Evolutionary conservation across 257 asterid species (phyloP), one percentile per base, ranked within the genome.

Genomic region (Handroanthus guayacan): DNA sequence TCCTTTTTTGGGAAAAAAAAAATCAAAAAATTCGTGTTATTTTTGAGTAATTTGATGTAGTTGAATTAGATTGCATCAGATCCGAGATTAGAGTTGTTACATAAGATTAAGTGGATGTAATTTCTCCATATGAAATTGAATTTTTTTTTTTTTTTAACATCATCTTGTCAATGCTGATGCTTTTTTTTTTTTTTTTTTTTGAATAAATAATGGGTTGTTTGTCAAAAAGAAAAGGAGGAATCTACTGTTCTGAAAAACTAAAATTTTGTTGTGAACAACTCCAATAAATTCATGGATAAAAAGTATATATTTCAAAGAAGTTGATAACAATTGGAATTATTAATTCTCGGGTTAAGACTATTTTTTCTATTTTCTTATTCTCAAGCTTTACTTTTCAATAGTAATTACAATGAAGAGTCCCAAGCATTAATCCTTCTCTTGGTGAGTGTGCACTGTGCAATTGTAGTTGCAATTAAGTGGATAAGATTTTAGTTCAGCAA

Each of bases 1-100:
- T 47, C 41, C 67, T 50, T 63, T 39, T 37, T 16, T 77, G 25
- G 31, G 25, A 52, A 25, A 75, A 50, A 6, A 18, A 20, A 52
- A 9, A 7, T 34, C 31, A 37, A 43, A n/a, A 68, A 69, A 71
- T n/a, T 67, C 62, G 17, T 69, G 78, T 62, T 79, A 10, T 41
- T 66, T 65, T 55, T 36, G 17, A 78, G 71, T 57, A 58, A 70
- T 62, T 74, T 75, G 45, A 50, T 78, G 72, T 63, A 74, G 44
- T 64, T 38, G 18, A 41, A 52, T 25, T 11, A 14, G 20, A 60
- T 65, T 65, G 75, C 63, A 57, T 75, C 79, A 60, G 73, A 75
- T 82, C 81, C 70, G 47, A 65, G 58, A 62, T 67, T 37, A 8
- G 34, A 61, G 56, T 47, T 60, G 36, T 71, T 8, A 39, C 78